Evolutionary conservation across 148 eudicot species (phyloP).

Genomic region (Chenopodium formosanum): DNA sequence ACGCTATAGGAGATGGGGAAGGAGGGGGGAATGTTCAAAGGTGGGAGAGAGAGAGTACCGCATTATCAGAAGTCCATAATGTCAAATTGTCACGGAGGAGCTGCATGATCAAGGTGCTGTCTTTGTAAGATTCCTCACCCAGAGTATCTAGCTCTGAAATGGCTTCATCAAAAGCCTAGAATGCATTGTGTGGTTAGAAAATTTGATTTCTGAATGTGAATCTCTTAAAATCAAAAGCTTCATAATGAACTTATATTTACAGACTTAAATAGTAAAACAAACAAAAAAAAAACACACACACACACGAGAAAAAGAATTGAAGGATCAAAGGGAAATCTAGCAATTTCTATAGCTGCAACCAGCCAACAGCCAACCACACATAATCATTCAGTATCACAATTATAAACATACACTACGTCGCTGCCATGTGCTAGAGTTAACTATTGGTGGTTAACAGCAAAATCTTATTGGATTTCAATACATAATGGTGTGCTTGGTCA

Average conservation of each 20-base stretch:
- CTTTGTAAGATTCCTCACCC: slow-evolving; percentile 80
- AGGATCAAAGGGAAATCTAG: background rate
- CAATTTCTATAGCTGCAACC: background rate
- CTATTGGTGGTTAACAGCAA: background rate
- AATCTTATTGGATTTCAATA: background rate
- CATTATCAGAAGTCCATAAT: slow-evolving; percentile 62
- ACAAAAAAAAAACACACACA: background rate
- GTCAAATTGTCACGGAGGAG: slow-evolving; percentile 72
- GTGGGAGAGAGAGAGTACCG: slow-evolving; percentile 32
- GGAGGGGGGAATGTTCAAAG: too few species aligned
- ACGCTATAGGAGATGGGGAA: background rate
- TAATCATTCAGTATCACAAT: background rate
- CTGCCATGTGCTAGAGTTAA: background rate
- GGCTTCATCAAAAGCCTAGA: slow-evolving; percentile 72
- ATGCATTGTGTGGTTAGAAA: background rate
- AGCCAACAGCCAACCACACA: background rate
- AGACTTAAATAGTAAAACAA: background rate
- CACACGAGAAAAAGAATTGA: background rate
- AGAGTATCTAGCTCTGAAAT: slow-evolving; percentile 66
- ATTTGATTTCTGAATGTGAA: background rate
- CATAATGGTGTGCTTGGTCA: too few species aligned
- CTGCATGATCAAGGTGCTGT: slow-evolving; percentile 75
- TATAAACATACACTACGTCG: too few species aligned
- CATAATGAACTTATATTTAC: background rate
- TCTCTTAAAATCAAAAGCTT: background rate